phyloP scores from a whole-genome alignment of 768 basidiomycete species.

The Suillus subluteus region DNA sequence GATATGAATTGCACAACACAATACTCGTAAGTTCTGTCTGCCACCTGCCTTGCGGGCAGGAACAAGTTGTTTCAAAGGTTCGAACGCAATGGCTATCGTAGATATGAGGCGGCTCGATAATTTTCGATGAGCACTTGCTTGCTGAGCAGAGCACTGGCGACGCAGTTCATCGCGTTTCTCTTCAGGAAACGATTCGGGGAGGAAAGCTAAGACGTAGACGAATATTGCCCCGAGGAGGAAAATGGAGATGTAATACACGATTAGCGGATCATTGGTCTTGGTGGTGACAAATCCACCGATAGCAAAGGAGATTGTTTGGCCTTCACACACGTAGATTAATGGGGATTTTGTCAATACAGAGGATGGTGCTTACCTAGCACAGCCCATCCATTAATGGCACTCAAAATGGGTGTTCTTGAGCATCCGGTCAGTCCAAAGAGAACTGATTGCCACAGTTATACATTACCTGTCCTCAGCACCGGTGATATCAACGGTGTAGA shows the following conservation, averaged over 20 bases:
- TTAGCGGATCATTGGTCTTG: slow-evolving; percentile 22
- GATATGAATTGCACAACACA: slow-evolving; percentile 31
- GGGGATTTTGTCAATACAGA: not conserved
- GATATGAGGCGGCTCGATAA: slow-evolving; percentile 3
- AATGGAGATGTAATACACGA: slow-evolving; percentile 26
- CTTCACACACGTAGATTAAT: slow-evolving; percentile 14
- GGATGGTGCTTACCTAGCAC: slow-evolving; percentile 24
- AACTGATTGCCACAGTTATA: not conserved
- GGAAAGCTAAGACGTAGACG: slow-evolving; percentile 26
- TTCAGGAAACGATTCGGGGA: slow-evolving; percentile 37
- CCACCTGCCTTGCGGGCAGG: slow-evolving; percentile 23
- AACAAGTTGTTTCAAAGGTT: slow-evolving; percentile 28
- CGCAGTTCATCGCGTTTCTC: slow-evolving; percentile 25
- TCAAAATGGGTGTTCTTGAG: slow-evolving; percentile 31
- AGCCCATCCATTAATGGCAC: slow-evolving; percentile 32
- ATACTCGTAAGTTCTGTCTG: slow-evolving; percentile 32
- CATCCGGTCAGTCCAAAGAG: slow-evolving; percentile 11
- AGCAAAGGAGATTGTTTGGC: slow-evolving; percentile 29
- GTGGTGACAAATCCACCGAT: slow-evolving; percentile 36
- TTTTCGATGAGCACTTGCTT: not conserved
- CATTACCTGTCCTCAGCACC: slow-evolving; percentile 28
- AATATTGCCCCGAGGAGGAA: slow-evolving; percentile 20
- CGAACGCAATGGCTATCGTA: slow-evolving; percentile 19
- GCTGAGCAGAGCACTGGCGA: slow-evolving; percentile 8
- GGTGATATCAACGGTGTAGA: slow-evolving; percentile 34